phyloP scores from a whole-genome alignment of 805 yeast genomes.

The Pichia manshurica region DNA sequence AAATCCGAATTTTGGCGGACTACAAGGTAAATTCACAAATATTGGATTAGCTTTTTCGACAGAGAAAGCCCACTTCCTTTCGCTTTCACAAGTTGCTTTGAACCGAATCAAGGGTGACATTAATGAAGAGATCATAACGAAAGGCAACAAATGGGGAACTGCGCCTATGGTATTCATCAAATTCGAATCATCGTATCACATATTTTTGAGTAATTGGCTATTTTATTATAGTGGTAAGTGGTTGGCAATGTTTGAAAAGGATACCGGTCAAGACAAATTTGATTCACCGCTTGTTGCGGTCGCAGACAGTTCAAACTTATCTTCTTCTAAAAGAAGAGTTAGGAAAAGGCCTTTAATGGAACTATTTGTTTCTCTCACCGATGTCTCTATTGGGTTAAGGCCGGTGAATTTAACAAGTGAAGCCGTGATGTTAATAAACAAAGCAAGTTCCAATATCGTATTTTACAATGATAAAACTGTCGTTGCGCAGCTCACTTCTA shows the following conservation, averaged over 20 bases:
- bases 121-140: slow-evolving; percentile 5
- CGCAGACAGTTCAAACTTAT: background rate
- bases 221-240: slow-evolving; percentile 59
- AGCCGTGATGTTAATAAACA: slow-evolving; percentile 43
- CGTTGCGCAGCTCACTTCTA: slow-evolving; percentile 33
- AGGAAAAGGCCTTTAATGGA: slow-evolving; percentile 6
- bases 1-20: slow-evolving; percentile 31
- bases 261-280: slow-evolving; percentile 6
- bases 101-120: slow-evolving; percentile 1
- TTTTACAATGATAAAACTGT: slow-evolving; percentile 25
- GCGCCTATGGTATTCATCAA: slow-evolving; percentile 15
- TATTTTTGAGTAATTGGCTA: slow-evolving; percentile 42
- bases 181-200: slow-evolving; percentile 28
- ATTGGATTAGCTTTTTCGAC: slow-evolving; percentile 17
- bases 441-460: slow-evolving; percentile 49
- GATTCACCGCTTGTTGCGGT: background rate
- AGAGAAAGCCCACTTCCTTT: slow-evolving; percentile 9
- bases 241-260: slow-evolving; percentile 40
- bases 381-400: slow-evolving; percentile 54
- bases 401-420: slow-evolving; percentile 60
- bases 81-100: slow-evolving; percentile 3
- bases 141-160: slow-evolving; percentile 9
- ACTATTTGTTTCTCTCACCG: slow-evolving; percentile 36
- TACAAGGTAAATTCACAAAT: slow-evolving; percentile 18
- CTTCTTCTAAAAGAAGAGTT: slow-evolving; percentile 11